phyloP scores from a whole-genome alignment of 148 eudicot genomes.

The Gaultheria prostrata region DNA sequence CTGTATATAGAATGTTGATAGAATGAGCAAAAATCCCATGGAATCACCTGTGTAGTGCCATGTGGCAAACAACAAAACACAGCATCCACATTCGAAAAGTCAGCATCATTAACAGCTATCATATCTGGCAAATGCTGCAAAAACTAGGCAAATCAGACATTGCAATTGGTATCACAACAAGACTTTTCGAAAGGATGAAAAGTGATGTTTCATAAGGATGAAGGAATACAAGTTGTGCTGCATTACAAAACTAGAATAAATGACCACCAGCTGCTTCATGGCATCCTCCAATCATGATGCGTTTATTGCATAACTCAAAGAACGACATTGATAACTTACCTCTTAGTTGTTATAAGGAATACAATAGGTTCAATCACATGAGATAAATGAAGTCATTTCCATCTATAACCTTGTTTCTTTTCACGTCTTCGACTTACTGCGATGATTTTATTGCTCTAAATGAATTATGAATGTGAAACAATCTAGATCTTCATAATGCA shows the following conservation, averaged over 20 bases:
- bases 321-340: constrained; percentile 1
- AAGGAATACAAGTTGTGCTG: neutral
- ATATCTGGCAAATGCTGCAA: constrained; percentile 77
- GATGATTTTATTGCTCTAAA: neutral
- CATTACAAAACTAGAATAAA: neutral
- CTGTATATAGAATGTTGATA: neutral
- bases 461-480: constrained; percentile 4
- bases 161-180: neutral
- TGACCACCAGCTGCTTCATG: neutral
- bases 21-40: neutral
- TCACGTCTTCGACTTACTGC: neutral
- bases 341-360: neutral
- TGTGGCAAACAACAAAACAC: constrained; percentile 99
- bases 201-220: neutral
- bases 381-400: neutral
- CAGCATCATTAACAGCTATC: constrained; percentile 86
- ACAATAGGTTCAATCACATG: neutral
- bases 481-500: neutral
- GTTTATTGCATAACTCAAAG: neutral
- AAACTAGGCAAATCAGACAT: neutral
- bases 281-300: neutral
- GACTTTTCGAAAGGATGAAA: neutral
- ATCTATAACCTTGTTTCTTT: neutral
- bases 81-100: constrained; percentile 84
- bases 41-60: constrained; percentile 89